Conservation (phyloP, 495 filamentous ascomycete species). For the Penicillium soppii region DNA sequence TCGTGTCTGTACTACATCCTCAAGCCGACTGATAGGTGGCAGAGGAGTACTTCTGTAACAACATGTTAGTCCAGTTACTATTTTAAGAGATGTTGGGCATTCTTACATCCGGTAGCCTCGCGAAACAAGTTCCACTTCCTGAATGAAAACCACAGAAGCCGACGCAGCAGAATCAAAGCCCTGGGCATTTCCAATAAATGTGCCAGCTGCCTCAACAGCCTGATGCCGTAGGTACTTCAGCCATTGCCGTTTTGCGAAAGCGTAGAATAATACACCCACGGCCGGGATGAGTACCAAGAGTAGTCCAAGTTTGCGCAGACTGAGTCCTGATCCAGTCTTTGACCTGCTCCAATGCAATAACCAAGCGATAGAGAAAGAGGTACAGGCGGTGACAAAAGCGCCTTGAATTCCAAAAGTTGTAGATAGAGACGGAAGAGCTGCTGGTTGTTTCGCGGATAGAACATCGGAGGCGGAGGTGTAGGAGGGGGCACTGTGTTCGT, state of each 20-base stretch:
- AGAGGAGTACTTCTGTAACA: constrained; percentile 71
- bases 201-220: constrained; percentile 69
- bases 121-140: constrained; percentile 95
- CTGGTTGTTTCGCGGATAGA: constrained; percentile 30
- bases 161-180: constrained; percentile 79
- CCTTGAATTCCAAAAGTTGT: constrained; percentile 49
- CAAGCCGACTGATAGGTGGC: constrained; percentile 79
- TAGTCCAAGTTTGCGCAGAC: constrained; percentile 52
- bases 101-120: constrained; percentile 87
- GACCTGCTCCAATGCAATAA: constrained; percentile 64
- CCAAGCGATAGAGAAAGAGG: constrained; percentile 71
- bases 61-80: background rate
- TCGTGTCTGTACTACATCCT: constrained; percentile 72
- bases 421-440: constrained; percentile 41
- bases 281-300: constrained; percentile 57
- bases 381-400: constrained; percentile 48
- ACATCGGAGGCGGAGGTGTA: constrained; percentile 46
- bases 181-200: constrained; percentile 73
- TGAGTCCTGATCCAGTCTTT: constrained; percentile 32
- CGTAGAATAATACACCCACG: constrained; percentile 59
- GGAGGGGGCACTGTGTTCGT: constrained; percentile 56
- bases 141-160: constrained; percentile 80
- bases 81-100: background rate
- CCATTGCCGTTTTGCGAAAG: constrained; percentile 78
- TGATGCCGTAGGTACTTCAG: constrained; percentile 78